phyloP scores from a whole-genome alignment of 495 filamentous ascomycete genomes.

The Aspergillus conjunctus region DNA sequence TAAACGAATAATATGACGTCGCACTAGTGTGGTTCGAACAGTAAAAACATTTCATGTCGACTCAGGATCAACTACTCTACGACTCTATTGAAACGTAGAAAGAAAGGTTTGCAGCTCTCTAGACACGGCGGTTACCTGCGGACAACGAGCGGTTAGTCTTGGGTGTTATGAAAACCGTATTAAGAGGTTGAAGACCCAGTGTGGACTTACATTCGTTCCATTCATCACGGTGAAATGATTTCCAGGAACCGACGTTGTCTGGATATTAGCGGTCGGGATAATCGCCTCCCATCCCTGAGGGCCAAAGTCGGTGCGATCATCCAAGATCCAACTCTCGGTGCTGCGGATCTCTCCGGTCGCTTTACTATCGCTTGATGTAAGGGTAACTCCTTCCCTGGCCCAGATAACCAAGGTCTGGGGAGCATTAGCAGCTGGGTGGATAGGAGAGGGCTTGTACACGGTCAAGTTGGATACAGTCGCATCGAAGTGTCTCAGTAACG shows the following conservation, averaged over 20 bases:
- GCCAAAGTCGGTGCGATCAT: not conserved
- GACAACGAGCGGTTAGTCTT: not conserved
- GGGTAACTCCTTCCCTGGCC: slow-evolving; percentile 17
- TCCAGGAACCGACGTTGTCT: not conserved
- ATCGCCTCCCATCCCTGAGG: not conserved
- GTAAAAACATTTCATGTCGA: too few relatives aligned
- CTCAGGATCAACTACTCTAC: too few relatives aligned
- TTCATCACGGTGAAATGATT: not conserved
- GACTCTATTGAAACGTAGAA: not conserved
- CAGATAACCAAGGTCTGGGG: slow-evolving; percentile 33
- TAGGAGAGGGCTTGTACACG: slow-evolving; percentile 31
- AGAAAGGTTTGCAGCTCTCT: not conserved
- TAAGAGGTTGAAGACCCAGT: too few relatives aligned
- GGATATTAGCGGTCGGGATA: not conserved
- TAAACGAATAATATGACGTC: too few relatives aligned
- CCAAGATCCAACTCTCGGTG: not conserved
- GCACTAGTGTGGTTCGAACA: too few relatives aligned
- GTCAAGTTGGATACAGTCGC: slow-evolving; percentile 35
- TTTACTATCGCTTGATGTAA: not conserved
- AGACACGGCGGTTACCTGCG: not conserved
- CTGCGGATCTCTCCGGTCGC: too few relatives aligned
- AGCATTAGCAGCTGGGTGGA: not conserved
- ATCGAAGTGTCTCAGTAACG: slow-evolving; percentile 29
- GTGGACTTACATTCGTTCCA: not conserved
- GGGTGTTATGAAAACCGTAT: too few relatives aligned